Evolutionary conservation across 192 early-diverging fungal genomes (phyloP), one percentile per base, ranked within the genome.

Genomic region (Coemansia reversa): DNA sequence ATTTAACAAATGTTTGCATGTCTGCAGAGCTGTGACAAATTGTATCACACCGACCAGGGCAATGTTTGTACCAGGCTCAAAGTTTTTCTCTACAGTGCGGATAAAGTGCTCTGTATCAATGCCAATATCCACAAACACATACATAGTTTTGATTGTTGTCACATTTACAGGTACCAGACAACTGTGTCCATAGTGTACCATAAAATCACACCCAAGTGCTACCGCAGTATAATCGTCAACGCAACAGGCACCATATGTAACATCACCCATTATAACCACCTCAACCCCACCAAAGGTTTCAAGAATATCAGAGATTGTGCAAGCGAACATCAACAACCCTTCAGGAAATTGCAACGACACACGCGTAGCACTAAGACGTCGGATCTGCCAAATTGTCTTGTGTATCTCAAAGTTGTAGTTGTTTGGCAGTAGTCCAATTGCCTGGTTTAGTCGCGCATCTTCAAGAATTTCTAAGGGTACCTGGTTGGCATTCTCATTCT

Each of bases 381-480:
- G 83, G 27, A 99, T 86, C 70, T 94, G 89, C 91, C 92, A 94
- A 4, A 99, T 76, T 16, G 93, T 93, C 74, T 99, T 99, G 81
- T 96, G 92, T 49, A 99, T 94, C 74, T 99, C 97, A 86, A 99
- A 99, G 84, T 95, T 97, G 85, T 99, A 99, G 83, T 99, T 99
- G 29, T 76, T 70, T 2, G 97, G 97, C 18, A 99, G 78, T 55
- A 88, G 84, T 52, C 88, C 81, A 53, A 98, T 92, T 4, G 94
- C 91, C 50, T 90, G 85, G 72, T 94, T 96, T 20, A 98, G 82
- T 35, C 84, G 72, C 49, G 79, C 71, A 63, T 98, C 87, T 55
- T 90, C 85, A 18, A 95, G 76, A 42, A 98, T 95, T 19, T 90
- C 88, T 7, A 88, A 84, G 5, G 97, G 95, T 47, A 97, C 85